phyloP scores from a whole-genome alignment of 2,329 filamentous ascomycete genomes.

The Cephalotrichum gorgonifer region DNA sequence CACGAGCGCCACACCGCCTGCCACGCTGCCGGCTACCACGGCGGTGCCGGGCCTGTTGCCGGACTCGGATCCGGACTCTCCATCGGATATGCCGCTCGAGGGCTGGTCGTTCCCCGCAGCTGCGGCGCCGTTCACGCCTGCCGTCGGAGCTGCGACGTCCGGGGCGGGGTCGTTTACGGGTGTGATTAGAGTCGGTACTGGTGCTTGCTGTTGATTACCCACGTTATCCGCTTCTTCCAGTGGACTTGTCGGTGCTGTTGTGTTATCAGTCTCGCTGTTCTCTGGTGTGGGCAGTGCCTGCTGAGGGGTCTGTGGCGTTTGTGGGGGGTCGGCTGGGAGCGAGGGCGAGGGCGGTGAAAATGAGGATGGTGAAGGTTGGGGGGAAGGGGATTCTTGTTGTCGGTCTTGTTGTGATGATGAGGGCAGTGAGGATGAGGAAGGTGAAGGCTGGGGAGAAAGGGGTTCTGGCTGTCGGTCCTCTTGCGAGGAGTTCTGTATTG shows the following conservation, averaged over 20 bases:
- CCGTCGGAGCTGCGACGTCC: neutral
- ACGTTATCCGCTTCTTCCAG: neutral
- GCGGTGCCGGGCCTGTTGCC: conserved; percentile 19
- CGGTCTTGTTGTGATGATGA: neutral
- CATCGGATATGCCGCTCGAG: neutral
- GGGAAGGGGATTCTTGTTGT: neutral
- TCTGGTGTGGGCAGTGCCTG: neutral
- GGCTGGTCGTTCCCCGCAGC: conserved; percentile 8
- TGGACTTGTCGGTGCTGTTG: conserved; percentile 11
- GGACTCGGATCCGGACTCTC: neutral
- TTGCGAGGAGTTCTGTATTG: neutral
- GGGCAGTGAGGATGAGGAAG: too few relatives aligned
- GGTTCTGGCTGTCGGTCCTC: neutral
- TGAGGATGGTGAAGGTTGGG: neutral
- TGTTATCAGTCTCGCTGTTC: conserved; percentile 26
- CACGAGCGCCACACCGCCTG: conserved; percentile 36
- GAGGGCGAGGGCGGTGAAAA: conserved; percentile 3
- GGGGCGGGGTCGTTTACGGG: neutral
- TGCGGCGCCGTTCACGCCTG: conserved; percentile 3
- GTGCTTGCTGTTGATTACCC: neutral
- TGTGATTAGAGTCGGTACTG: neutral
- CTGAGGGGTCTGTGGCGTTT: neutral
- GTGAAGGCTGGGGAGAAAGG: too few relatives aligned
- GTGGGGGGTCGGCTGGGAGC: neutral
- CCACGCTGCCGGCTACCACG: conserved; percentile 39